Evolutionary conservation across 2,329 filamentous ascomycete genomes (phyloP), one percentile per base, ranked within the genome.

Genomic region (Aspergillus aculeatus): DNA sequence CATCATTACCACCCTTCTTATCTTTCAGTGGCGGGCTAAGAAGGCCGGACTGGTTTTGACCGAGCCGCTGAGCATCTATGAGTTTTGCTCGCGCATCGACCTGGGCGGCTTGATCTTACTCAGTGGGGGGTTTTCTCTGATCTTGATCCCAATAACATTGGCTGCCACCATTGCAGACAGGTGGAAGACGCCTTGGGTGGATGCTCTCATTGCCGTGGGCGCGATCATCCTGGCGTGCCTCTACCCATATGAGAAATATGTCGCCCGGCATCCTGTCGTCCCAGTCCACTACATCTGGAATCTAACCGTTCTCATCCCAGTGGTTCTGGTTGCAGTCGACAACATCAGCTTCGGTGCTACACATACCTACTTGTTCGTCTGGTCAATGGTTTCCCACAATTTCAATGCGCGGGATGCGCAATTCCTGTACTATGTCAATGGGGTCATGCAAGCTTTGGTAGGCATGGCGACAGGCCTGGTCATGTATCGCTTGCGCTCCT

Each of bases 361-460:
- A 0, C 80, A 83, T 64, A 78, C 78, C 5, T 82, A 82, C 64
- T 71, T 83, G 6, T 81, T 81, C 62, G 67, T 78, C 26, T 83
- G 81, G 81, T 73, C 73, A 0, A 75, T 74, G 7, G 75, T 82
- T 3, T 75, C 79, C 0, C 78, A 78, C 54, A 72, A 75, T 55
- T 75, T 80, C 50, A 71, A 69, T 0, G 68, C 77, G 0, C 71
- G 76, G 7, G 69, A 76, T 55, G 79, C 79, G 5, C 80, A 79
- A 2, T 82, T 80, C 60, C 74, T 79, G n/a, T 70, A 66, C 32
- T 73, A 73, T 55, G 70, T 68, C 7, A 73, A 74, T 29, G 72
- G 79, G 19, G 76, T 81, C 38, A 75, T 76, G 38, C 80, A 82
- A 60, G 76, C 76, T 11, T 62, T 82, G 6, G 67, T 74, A 6